Evolutionary conservation across 805 yeast species (phyloP).

Genomic region (Ogataea nitratoaversa): DNA sequence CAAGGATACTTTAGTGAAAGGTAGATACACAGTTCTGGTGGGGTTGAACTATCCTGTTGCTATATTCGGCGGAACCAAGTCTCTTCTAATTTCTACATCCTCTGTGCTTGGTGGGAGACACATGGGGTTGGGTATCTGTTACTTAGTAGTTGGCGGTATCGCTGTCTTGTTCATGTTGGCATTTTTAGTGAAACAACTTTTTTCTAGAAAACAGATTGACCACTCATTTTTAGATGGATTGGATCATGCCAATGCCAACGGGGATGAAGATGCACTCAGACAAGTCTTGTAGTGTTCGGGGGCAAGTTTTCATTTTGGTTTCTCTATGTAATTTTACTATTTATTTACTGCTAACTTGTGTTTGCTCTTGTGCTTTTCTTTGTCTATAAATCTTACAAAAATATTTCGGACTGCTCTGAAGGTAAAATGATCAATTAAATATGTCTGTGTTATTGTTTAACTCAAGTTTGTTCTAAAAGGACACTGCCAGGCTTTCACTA

Average conservation of each 20-base stretch:
- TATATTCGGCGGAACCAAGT: conserved; percentile 84
- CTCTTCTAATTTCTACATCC: conserved; percentile 75
- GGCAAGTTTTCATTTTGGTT: conserved; percentile 1
- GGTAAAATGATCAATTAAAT: too few species aligned
- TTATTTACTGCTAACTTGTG: background rate
- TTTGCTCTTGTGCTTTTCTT: background rate
- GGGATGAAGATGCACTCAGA: conserved; percentile 11
- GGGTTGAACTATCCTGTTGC: conserved; percentile 79
- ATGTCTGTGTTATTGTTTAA: too few species aligned
- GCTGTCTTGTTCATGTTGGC: conserved; percentile 66
- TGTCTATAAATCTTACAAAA: background rate
- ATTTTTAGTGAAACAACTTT: conserved; percentile 75
- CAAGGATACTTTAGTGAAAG: conserved; percentile 48
- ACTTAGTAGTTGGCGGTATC: conserved; percentile 77
- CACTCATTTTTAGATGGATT: conserved; percentile 28
- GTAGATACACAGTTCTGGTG: conserved; percentile 66
- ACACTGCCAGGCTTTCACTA: too few species aligned
- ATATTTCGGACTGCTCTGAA: too few species aligned
- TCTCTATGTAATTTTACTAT: background rate
- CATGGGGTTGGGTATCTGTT: conserved; percentile 77
- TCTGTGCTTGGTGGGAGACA: conserved; percentile 87
- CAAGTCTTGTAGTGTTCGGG: conserved; percentile 16
- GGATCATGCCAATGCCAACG: conserved; percentile 2
- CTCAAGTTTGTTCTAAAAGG: too few species aligned
- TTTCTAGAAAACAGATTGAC: conserved; percentile 36